phyloP scores from a whole-genome alignment of 2,329 filamentous ascomycete species.

The Graphilbum fragrans region DNA sequence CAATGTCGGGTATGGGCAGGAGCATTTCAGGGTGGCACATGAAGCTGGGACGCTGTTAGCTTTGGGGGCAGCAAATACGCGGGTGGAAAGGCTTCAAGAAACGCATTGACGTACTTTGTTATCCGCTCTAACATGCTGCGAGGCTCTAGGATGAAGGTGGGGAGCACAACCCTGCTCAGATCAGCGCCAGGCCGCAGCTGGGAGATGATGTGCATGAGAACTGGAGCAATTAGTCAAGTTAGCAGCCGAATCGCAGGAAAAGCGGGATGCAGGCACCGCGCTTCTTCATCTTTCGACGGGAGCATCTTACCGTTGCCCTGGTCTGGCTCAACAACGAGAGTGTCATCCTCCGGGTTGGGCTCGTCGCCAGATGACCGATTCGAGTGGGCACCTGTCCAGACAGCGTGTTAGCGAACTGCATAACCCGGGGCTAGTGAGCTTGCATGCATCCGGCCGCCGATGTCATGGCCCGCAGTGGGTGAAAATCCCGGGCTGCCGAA shows the following conservation, averaged over 20 bases:
- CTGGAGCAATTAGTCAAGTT: too few relatives aligned
- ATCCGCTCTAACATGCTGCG: constrained; percentile 97
- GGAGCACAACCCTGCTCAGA: constrained; percentile 83
- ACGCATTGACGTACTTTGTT: constrained; percentile 61
- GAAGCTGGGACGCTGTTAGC: constrained; percentile 49
- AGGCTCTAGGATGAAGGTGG: constrained; percentile 95
- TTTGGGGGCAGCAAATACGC: not conserved
- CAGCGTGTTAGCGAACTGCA: too few relatives aligned
- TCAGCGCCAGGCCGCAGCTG: constrained; percentile 93
- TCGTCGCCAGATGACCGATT: constrained; percentile 44
- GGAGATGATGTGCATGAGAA: constrained; percentile 93
- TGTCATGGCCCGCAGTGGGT: too few relatives aligned
- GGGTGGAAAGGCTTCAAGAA: not conserved
- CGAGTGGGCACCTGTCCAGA: constrained; percentile 9
- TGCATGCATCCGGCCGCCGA: too few relatives aligned
- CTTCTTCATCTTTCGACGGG: not conserved
- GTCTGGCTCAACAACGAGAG: constrained; percentile 74
- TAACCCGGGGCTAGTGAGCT: too few relatives aligned
- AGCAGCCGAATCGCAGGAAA: too few relatives aligned
- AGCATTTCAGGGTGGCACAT: constrained; percentile 98
- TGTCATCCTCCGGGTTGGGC: constrained; percentile 50
- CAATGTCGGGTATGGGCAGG: constrained; percentile 72
- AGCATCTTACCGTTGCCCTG: constrained; percentile 74
- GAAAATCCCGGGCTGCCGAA: too few relatives aligned
- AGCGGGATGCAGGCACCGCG: too few relatives aligned